Conservation (phyloP, 192 early-diverging fungal genomes). For the Backusella morwellensis region DNA sequence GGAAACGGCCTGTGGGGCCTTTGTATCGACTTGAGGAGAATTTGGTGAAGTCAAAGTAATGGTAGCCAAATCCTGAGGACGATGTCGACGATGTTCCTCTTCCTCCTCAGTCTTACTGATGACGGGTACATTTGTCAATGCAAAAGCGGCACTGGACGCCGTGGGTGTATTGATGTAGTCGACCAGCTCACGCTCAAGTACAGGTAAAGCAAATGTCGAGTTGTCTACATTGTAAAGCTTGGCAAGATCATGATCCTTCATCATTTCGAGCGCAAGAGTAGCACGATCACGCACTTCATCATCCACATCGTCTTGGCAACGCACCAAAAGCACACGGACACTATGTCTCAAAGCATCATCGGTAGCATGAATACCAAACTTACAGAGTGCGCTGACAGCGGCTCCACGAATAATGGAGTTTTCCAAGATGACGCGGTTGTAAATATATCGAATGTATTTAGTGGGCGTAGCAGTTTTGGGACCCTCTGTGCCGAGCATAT, state of each 20-base stretch:
- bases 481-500: conserved; percentile 92
- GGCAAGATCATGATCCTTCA: conserved; percentile 66
- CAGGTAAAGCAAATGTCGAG: conserved; percentile 80
- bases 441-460: conserved; percentile 98
- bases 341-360: conserved; percentile 69
- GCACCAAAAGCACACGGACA: conserved; percentile 80
- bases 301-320: conserved; percentile 94
- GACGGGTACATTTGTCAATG: conserved; percentile 74
- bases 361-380: conserved; percentile 84
- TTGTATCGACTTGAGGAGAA: conserved; percentile 18
- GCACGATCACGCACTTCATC: conserved; percentile 98
- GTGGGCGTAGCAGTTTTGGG: conserved; percentile 89
- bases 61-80: conserved; percentile 25
- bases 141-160: conserved; percentile 66
- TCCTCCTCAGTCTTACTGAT: conserved; percentile 86
- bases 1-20: not conserved
- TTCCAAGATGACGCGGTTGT: conserved; percentile 98
- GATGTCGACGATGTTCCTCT: conserved; percentile 65
- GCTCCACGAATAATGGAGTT: conserved; percentile 95
- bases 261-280: conserved; percentile 80
- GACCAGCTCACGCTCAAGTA: conserved; percentile 84
- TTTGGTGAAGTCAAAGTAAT: conserved; percentile 29
- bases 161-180: conserved; percentile 77
- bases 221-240: conserved; percentile 43
- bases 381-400: conserved; percentile 92